These are phyloP conservation scores for Phaeosphaeriaceae sp. DNA, from an alignment of 2,329 filamentous ascomycete species.

Conservation along the genomic window DNA sequence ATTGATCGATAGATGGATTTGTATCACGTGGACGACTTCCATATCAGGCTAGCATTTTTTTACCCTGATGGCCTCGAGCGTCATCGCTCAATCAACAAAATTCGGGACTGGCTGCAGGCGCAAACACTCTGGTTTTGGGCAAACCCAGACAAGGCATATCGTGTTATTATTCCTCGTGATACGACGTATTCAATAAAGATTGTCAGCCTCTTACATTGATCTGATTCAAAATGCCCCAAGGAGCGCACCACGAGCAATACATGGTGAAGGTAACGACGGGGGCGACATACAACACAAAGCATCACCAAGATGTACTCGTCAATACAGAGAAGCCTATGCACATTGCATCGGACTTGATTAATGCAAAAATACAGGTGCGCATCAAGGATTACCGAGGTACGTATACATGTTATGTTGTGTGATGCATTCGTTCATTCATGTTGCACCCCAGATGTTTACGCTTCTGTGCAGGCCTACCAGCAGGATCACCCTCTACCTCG, in stretches of 20 bases:
- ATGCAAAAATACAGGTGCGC: slow-evolving; percentile 74
- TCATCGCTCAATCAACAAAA: slow-evolving; percentile 8
- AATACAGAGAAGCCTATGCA: slow-evolving; percentile 69
- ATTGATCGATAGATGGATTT: not conserved
- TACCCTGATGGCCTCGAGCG: not conserved
- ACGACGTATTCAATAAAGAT: not conserved
- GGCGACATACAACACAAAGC: slow-evolving; percentile 71
- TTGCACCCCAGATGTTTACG: slow-evolving; percentile 3
- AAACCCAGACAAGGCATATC: no score
- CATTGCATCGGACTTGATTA: slow-evolving; percentile 69
- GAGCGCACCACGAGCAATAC: slow-evolving; percentile 67
- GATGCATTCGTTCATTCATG: not conserved
- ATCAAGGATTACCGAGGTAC: slow-evolving; percentile 67
- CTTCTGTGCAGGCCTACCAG: slow-evolving; percentile 69
- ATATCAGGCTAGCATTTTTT: not conserved
- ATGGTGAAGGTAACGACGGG: slow-evolving; percentile 83
- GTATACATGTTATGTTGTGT: slow-evolving; percentile 22
- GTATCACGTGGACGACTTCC: not conserved
- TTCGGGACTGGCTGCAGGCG: not conserved
- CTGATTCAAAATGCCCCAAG: slow-evolving; percentile 4
- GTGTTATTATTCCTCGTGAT: not conserved
- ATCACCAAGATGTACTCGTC: slow-evolving; percentile 76
- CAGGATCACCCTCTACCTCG: slow-evolving; percentile 70
- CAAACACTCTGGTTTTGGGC: no score
- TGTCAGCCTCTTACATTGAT: no score